Conservation (phyloP, 208 protist genomes). For the Porcisia hertigi region DNA sequence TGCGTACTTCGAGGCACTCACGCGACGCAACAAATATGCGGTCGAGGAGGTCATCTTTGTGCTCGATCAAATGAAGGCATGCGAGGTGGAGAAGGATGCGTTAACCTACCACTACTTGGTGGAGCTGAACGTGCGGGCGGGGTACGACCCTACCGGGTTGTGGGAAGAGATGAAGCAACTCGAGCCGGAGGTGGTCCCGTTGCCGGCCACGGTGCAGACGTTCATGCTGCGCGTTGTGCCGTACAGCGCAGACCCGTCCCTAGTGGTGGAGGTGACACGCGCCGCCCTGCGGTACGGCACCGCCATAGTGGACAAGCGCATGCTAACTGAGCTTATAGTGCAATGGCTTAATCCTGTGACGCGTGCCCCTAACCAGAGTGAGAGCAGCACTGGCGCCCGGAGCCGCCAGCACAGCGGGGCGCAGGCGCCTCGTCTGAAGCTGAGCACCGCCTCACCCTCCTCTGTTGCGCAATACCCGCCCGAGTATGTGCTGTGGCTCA, state of each 20-base stretch:
- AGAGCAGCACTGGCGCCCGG: conserved; percentile 2
- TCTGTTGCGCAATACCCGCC: conserved; percentile 47
- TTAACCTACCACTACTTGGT: conserved; percentile 86
- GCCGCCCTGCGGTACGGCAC: conserved; percentile 60
- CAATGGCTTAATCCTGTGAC: conserved; percentile 42
- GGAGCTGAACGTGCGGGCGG: conserved; percentile 77
- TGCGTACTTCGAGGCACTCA: conserved; percentile 74
- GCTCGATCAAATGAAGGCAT: conserved; percentile 52
- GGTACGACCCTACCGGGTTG: conserved; percentile 58
- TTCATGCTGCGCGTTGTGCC: conserved; percentile 74
- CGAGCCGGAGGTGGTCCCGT: conserved; percentile 41
- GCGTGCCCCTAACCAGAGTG: neutral
- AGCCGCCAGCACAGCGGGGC: neutral
- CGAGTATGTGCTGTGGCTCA: conserved; percentile 79
- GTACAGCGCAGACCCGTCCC: conserved; percentile 39
- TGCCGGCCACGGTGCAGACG: conserved; percentile 68
- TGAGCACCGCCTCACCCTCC: conserved; percentile 9
- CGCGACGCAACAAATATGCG: conserved; percentile 62
- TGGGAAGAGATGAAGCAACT: conserved; percentile 73
- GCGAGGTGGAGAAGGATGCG: conserved; percentile 41
- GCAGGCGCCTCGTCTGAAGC: conserved; percentile 5
- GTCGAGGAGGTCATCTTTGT: conserved; percentile 60
- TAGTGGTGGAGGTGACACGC: conserved; percentile 72
- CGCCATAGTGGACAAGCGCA: conserved; percentile 64
- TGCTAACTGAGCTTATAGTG: conserved; percentile 65